Evolutionary conservation across 176 grass and related monocot genomes (phyloP).

Genomic region (Hyparrhenia diplandra): DNA sequence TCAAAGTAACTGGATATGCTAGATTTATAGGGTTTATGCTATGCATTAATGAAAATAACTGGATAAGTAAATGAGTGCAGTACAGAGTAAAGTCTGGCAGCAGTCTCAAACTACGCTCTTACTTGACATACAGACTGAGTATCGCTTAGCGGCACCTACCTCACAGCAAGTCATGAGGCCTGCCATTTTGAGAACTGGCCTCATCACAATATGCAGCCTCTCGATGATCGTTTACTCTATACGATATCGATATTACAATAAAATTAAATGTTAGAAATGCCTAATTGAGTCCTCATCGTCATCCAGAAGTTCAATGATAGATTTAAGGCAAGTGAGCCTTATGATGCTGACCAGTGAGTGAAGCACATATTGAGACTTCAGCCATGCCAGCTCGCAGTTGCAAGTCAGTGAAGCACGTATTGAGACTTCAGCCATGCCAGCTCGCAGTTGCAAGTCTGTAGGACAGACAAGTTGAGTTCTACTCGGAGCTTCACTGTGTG

Average conservation of each 20-base stretch:
- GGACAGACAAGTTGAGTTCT: constrained; percentile 6
- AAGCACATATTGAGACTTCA: not conserved
- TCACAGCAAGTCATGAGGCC: constrained; percentile 8
- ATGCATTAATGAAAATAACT: constrained; percentile 23
- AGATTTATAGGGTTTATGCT: not conserved
- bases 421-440: not conserved
- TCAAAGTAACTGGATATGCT: not conserved
- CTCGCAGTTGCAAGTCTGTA: not conserved
- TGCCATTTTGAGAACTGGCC: constrained; percentile 5
- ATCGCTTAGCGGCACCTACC: not conserved
- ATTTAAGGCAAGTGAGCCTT: constrained; percentile 3
- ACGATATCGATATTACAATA: constrained; percentile 20
- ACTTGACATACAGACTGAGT: constrained; percentile 11
- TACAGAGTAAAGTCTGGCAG: constrained; percentile 11
- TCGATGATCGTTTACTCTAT: constrained; percentile 23
- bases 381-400: no score
- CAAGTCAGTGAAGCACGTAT: not conserved
- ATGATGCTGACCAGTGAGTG: not conserved
- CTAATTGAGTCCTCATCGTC: constrained; percentile 11
- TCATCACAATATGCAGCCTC: not conserved
- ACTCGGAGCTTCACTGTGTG: constrained; percentile 13
- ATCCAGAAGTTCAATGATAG: constrained; percentile 21
- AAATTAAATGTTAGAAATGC: constrained; percentile 37
- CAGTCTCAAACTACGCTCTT: constrained; percentile 19
- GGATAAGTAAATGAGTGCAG: constrained; percentile 24